Evolutionary conservation across 2,329 filamentous ascomycete species (phyloP).

Genomic region (Talaromyces sp.): DNA sequence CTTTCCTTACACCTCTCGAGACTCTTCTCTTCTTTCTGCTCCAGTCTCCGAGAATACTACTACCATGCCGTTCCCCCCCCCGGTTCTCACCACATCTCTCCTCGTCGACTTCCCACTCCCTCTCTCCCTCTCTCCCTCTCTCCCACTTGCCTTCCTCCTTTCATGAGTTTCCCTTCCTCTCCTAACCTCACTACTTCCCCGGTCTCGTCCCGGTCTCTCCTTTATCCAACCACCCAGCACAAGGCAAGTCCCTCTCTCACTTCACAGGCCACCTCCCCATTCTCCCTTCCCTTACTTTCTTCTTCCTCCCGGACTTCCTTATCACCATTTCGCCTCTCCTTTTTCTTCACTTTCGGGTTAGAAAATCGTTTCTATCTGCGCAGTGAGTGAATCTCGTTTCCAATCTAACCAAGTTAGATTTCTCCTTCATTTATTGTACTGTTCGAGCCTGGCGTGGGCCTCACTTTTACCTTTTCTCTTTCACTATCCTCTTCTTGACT

Average conservation of each 20-base stretch:
- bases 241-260: not conserved
- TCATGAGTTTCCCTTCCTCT: not conserved
- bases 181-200: not conserved
- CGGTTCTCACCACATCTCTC: not conserved
- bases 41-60: not conserved
- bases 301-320: not conserved
- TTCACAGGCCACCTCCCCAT: too few species aligned
- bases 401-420: not conserved
- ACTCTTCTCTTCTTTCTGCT: not conserved
- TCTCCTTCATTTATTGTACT: not conserved
- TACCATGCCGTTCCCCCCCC: too few species aligned
- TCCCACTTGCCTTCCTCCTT: not conserved
- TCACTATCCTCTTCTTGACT: not conserved
- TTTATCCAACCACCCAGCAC: not conserved
- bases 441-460: not conserved
- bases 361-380: not conserved
- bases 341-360: not conserved
- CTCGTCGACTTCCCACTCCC: not conserved
- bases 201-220: not conserved
- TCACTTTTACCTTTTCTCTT: not conserved
- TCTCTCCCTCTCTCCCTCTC: not conserved
- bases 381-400: not conserved
- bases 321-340: not conserved
- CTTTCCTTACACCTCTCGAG: not conserved
- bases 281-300: not conserved